Evolutionary conservation across 768 basidiomycete species (phyloP).

Genomic region (Suillus cothurnatus): DNA sequence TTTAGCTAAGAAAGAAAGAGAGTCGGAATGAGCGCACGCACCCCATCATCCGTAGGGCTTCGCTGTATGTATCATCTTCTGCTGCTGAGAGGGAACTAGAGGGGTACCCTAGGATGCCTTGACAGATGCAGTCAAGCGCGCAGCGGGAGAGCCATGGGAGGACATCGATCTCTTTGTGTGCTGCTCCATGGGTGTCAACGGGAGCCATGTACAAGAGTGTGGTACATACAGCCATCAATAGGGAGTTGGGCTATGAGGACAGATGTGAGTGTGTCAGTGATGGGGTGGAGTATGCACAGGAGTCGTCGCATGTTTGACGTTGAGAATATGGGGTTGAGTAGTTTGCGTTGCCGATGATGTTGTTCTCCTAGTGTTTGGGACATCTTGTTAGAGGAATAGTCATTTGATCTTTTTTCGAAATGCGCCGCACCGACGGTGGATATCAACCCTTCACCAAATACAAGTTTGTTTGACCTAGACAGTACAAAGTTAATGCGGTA

Average conservation of each 20-base stretch:
- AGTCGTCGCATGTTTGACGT: slow-evolving; percentile 39
- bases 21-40: slow-evolving; percentile 24
- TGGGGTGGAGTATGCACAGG: slow-evolving; percentile 31
- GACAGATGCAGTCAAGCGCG: slow-evolving; percentile 51
- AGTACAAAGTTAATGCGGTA: background rate
- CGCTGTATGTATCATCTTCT: slow-evolving; percentile 16
- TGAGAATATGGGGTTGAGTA: slow-evolving; percentile 48
- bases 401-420: background rate
- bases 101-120: slow-evolving; percentile 45
- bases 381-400: slow-evolving; percentile 6
- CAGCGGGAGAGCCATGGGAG: slow-evolving; percentile 40
- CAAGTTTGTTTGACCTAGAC: slow-evolving; percentile 1
- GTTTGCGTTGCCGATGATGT: slow-evolving; percentile 44
- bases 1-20: too few relatives aligned
- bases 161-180: slow-evolving; percentile 27
- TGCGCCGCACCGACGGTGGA: background rate
- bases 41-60: slow-evolving; percentile 30
- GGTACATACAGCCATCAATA: slow-evolving; percentile 21
- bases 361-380: slow-evolving; percentile 35
- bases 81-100: slow-evolving; percentile 30
- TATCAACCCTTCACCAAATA: too few relatives aligned
- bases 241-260: slow-evolving; percentile 23
- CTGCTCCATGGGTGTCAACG: slow-evolving; percentile 1
- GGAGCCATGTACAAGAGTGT: slow-evolving; percentile 13
- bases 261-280: slow-evolving; percentile 28